phyloP scores from a whole-genome alignment of 139 green algal genomes.

The Chlamydomonas eustigma region DNA sequence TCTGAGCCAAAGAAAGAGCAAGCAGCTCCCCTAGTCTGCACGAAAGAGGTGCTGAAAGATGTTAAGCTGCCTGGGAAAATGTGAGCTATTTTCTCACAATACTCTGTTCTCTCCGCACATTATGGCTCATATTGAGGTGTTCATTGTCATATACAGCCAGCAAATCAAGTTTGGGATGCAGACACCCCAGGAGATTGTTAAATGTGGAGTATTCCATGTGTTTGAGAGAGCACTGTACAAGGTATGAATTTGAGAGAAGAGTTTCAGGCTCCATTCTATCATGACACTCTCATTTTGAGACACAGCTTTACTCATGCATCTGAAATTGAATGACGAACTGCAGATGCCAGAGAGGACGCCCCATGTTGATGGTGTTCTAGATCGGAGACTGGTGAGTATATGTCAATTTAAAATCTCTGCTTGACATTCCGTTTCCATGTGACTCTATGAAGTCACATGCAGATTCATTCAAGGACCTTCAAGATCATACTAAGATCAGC shows the following conservation, averaged over 20 bases:
- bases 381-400: conserved; percentile 69
- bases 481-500: too few species aligned
- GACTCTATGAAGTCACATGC: too few species aligned
- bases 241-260: conserved; percentile 23
- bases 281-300: too few species aligned
- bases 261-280: neutral
- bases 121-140: neutral
- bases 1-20: conserved; percentile 28
- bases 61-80: conserved; percentile 71
- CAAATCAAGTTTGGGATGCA: conserved; percentile 86
- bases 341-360: conserved; percentile 84
- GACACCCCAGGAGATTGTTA: conserved; percentile 78
- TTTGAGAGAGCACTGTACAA: conserved; percentile 87
- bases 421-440: too few species aligned
- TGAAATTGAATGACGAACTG: too few species aligned
- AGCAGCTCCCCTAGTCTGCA: conserved; percentile 45
- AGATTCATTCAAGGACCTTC: too few species aligned
- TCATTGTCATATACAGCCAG: conserved; percentile 65
- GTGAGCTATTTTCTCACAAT: too few species aligned
- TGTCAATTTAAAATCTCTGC: too few species aligned
- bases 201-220: conserved; percentile 78
- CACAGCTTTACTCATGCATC: neutral
- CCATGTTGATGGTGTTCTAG: conserved; percentile 78
- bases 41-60: conserved; percentile 66
- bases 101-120: too few species aligned